These are phyloP conservation scores for Populus alba DNA, from an alignment of 345 rosid species.

Conservation along the genomic window DNA sequence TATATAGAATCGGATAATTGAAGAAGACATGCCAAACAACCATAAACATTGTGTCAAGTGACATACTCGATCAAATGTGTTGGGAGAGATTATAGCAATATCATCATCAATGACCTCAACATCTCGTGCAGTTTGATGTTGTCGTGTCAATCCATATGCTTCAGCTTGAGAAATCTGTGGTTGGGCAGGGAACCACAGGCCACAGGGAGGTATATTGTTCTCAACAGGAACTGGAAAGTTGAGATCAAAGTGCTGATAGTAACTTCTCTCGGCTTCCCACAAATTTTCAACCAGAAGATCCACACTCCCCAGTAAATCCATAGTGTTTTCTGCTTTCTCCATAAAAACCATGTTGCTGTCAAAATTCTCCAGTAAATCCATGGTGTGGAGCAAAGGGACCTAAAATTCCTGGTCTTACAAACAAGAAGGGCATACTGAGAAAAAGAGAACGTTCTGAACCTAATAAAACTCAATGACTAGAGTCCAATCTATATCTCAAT, in stretches of 20 bases:
- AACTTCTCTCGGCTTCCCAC: neutral
- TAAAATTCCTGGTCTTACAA: neutral
- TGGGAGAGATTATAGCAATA: neutral
- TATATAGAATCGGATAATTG: neutral
- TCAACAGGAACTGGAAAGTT: neutral
- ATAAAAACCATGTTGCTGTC: neutral
- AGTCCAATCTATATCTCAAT: neutral
- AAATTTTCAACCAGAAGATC: neutral
- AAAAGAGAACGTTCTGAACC: neutral
- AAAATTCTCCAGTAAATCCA: neutral
- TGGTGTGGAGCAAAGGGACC: neutral
- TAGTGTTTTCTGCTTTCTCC: neutral
- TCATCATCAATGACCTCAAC: neutral
- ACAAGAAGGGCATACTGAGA: neutral
- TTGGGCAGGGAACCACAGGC: neutral
- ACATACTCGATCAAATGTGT: neutral
- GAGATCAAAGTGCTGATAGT: neutral
- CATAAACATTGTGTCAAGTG: neutral
- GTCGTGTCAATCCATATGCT: neutral
- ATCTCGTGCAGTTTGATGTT: neutral
- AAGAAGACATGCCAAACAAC: neutral
- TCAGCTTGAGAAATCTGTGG: neutral
- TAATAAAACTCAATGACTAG: neutral
- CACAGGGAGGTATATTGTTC: neutral
- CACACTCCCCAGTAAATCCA: neutral